phyloP scores from a whole-genome alignment of 2,329 filamentous ascomycete genomes.

The Rutstroemia sp. region DNA sequence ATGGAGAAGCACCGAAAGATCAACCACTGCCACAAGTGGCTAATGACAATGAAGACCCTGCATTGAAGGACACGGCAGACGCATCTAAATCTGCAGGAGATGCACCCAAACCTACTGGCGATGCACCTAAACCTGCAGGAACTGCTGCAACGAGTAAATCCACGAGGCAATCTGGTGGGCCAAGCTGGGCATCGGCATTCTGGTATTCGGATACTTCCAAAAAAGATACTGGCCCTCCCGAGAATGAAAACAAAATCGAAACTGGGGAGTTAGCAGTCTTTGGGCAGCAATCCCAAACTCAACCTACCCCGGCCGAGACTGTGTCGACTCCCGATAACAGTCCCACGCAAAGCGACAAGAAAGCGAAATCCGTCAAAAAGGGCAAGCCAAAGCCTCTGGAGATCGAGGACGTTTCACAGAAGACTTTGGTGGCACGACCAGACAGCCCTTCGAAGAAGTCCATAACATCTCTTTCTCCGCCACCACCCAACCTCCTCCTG shows the following conservation, averaged over 20 bases:
- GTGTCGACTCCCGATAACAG: conserved; percentile 3
- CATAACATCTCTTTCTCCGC: conserved; percentile 15
- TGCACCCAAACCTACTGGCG: not conserved
- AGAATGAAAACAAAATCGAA: conserved; percentile 11
- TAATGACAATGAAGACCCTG: conserved; percentile 14
- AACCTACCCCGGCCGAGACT: conserved; percentile 30
- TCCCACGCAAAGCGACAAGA: conserved; percentile 16
- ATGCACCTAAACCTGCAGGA: conserved; percentile 1
- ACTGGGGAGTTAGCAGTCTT: conserved; percentile 47
- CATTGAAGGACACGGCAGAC: conserved; percentile 8
- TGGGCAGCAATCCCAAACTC: conserved; percentile 48
- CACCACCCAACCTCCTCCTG: conserved; percentile 55
- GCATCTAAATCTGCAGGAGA: conserved; percentile 15
- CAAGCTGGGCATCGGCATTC: conserved; percentile 63
- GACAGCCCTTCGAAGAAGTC: conserved; percentile 15
- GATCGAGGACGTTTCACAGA: conserved; percentile 16
- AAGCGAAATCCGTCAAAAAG: conserved; percentile 20
- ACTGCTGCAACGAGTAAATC: conserved; percentile 7
- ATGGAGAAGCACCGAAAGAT: conserved; percentile 19
- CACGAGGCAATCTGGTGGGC: conserved; percentile 33
- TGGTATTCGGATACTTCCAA: conserved; percentile 50
- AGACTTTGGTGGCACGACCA: conserved; percentile 7
- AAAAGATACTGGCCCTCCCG: conserved; percentile 16
- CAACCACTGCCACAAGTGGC: not conserved
- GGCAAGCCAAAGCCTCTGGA: conserved; percentile 20